Conservation (phyloP, 2,329 filamentous ascomycete genomes). For the Calonectria henricotiae region DNA sequence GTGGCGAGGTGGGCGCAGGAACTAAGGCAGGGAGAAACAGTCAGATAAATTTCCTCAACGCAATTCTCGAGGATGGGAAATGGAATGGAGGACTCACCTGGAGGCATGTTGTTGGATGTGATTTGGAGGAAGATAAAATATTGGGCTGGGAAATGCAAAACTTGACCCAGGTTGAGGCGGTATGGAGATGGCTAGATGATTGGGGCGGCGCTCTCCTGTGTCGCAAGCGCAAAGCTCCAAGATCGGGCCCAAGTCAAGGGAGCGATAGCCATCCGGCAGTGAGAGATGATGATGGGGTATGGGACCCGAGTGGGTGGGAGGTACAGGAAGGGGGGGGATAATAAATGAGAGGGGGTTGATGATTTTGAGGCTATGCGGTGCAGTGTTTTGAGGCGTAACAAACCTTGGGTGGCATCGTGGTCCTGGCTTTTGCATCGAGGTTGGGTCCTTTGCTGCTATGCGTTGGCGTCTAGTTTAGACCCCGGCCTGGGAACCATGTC, state of each 20-base stretch:
- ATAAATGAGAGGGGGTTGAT: constrained; percentile 21
- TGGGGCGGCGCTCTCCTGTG: constrained; percentile 26
- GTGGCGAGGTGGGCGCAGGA: constrained; percentile 63
- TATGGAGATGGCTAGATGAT: constrained; percentile 42
- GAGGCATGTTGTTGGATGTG: constrained; percentile 46
- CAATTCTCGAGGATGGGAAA: not conserved
- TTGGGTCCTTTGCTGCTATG: constrained; percentile 22
- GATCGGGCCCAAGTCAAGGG: constrained; percentile 37
- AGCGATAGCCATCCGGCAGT: constrained; percentile 44
- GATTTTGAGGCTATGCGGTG: constrained; percentile 35
- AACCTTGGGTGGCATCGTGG: constrained; percentile 31
- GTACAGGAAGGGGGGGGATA: not conserved
- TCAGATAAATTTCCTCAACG: not conserved
- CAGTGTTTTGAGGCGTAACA: constrained; percentile 35
- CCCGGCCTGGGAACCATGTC: constrained; percentile 21
- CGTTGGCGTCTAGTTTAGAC: constrained; percentile 23
- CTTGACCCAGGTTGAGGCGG: constrained; percentile 36
- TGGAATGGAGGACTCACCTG: constrained; percentile 46
- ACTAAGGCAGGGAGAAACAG: constrained; percentile 37
- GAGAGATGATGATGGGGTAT: not conserved
- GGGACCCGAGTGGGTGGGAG: not conserved
- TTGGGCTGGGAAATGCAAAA: constrained; percentile 36
- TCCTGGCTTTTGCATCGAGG: constrained; percentile 35
- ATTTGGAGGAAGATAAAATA: constrained; percentile 20
- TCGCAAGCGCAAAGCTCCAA: constrained; percentile 42